Evolutionary conservation across 2,329 filamentous ascomycete genomes (phyloP), one percentile per base, ranked within the genome.

Genomic region (Colletotrichum coccodes): DNA sequence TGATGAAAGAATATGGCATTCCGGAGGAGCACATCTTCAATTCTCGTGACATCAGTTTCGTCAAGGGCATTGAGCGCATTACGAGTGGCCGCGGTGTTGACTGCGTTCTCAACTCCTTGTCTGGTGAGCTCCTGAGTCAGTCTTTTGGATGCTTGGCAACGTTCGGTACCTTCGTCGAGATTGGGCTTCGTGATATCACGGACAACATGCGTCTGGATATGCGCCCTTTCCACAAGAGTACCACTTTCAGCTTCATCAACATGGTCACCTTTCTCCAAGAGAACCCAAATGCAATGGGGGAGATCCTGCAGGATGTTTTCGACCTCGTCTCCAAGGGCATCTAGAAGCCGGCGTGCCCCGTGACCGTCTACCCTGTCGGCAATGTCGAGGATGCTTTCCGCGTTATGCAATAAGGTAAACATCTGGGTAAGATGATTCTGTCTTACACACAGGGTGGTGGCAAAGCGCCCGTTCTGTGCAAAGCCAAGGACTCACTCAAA

Each of bases 191-290:
- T 3, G 82, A 85, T 32, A 73, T 82, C 6, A 71, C 76, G 6
- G 76, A 76, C 9, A 73, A 76, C 4, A 75, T 86, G 0, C 78
- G 80, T 1, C 85, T 86, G 80, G 67, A 70, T 9, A 64, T 88
- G 83, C 68, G 78, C 0, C 76, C 78, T 0, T 88, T 89, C 40
- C 74, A 78, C 1, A 71, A 71, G 0, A 80, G 79, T 4, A 74
- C 79, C 0, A 76, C 75, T 0, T 83, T 80, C 32, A 70, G 71
- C 23, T 77, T 77, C 53, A 71, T 83, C 3, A 79, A 82, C 16
- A 74, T 23, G 60, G 40, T 72, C 16, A 64, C 62, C 18, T 47
- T 65, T 11, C 57, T 76, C 70, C 72, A 60, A 64, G 76, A 50
- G 64, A n/a, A n/a, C n/a, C 72, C 64, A 70, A 75, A 70, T 74